Conservation (phyloP, 164 flowering plant genomes). For the Akebia trifoliata region DNA sequence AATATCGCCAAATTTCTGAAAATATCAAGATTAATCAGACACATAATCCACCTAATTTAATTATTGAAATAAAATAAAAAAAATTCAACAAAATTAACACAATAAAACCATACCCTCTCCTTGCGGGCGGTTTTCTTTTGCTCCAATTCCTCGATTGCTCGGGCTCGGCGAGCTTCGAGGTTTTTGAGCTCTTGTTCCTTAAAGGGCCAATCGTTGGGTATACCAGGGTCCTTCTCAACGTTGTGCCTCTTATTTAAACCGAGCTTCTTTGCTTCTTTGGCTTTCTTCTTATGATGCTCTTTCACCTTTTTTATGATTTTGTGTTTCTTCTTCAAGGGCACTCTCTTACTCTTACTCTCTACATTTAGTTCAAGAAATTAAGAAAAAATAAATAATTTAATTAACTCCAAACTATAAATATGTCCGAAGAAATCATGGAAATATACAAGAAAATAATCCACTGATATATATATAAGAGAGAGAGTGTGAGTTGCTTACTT, state of each 20-base stretch:
- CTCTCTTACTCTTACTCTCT: conserved; percentile 98
- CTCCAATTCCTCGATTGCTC: conserved; percentile 72
- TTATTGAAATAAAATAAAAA: background rate
- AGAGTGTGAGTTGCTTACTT: conserved; percentile 15
- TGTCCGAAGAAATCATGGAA: too few species aligned
- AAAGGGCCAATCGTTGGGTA: conserved; percentile 96
- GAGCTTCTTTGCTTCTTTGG: conserved; percentile 90
- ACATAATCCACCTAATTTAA: too few species aligned
- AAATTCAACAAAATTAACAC: background rate
- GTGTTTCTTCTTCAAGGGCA: conserved; percentile 75
- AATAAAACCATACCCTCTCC: conserved; percentile 60
- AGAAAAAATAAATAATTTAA: too few species aligned
- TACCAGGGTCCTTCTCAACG: conserved; percentile 95
- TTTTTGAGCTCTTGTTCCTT: conserved; percentile 96
- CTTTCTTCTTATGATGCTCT: conserved; percentile 92
- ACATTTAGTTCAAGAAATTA: background rate
- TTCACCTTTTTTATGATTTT: conserved; percentile 80
- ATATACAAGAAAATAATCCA: too few species aligned
- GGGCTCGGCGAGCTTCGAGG: conserved; percentile 78
- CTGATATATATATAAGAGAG: too few species aligned
- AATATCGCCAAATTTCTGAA: too few species aligned
- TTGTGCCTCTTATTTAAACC: conserved; percentile 37
- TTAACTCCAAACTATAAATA: background rate
- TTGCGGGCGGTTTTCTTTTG: conserved; percentile 87
- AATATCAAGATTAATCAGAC: too few species aligned